Percentiles rank a stretch among this genome's conserved stretches.
Conservation (phyloP, 306 rosid genomes). For the Begonia fuchsioides region DNA sequence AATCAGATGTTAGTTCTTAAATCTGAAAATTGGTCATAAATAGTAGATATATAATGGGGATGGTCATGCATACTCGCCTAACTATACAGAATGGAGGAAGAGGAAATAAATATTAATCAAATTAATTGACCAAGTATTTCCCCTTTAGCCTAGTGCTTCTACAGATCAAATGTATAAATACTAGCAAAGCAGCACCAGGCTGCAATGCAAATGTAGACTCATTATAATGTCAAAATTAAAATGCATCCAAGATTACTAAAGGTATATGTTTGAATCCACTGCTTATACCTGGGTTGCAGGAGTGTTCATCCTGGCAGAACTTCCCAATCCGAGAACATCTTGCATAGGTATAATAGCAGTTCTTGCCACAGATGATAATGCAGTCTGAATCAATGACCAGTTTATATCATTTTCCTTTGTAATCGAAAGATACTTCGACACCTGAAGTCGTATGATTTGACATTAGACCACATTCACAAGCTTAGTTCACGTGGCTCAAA, state of each 20-base stretch:
- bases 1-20: background rate
- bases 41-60: background rate
- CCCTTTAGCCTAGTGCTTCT: background rate
- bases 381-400: constrained; percentile 54
- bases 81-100: too few species aligned
- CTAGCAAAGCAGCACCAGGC: background rate
- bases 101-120: too few species aligned
- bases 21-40: background rate
- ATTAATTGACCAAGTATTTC: background rate
- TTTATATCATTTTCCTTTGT: constrained; percentile 47
- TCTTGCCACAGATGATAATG: constrained; percentile 63
- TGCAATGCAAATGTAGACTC: background rate
- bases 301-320: constrained; percentile 83
- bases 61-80: too few species aligned
- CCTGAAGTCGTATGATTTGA: constrained; percentile 24
- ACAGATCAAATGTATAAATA: background rate
- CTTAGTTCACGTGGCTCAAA: background rate
- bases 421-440: constrained; percentile 46
- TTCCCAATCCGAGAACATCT: constrained; percentile 74
- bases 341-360: constrained; percentile 80
- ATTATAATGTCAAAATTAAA: too few species aligned
- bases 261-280: background rate
- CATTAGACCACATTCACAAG: background rate
- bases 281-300: constrained; percentile 83
- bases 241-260: too few species aligned